Conservation (phyloP, 768 basidiomycete species). For the Lactarius sanguifluus region DNA sequence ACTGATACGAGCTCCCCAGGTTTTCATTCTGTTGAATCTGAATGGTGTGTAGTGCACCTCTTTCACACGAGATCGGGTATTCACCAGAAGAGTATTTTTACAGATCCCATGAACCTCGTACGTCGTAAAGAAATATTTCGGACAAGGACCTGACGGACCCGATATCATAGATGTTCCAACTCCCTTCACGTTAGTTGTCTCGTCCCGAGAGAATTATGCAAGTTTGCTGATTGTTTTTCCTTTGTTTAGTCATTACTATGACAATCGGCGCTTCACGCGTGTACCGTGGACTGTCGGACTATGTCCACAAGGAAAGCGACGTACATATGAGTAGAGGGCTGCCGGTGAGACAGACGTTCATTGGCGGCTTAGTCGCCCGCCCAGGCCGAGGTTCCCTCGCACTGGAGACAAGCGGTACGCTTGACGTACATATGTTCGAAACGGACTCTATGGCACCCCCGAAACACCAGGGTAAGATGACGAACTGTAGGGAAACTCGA, state of each 20-base stretch:
- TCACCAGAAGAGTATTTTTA: not conserved
- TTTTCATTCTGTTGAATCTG: conserved; percentile 6
- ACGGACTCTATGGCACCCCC: not conserved
- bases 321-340: not conserved
- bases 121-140: not conserved
- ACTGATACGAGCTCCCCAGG: not conserved
- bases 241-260: no score
- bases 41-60: conserved; percentile 4
- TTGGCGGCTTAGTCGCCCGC: not conserved
- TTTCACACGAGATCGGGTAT: not conserved
- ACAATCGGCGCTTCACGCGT: not conserved
- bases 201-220: no score
- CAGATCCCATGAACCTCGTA: conserved; percentile 12
- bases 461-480: not conserved
- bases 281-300: conserved; percentile 5
- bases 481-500: not conserved
- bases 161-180: conserved; percentile 7
- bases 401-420: not conserved
- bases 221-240: not conserved
- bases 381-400: not conserved
- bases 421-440: not conserved
- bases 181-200: conserved; percentile 1
- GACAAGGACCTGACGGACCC: not conserved
- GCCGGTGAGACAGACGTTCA: not conserved
- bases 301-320: not conserved